A percentile compares a stretch with the other conserved stretches of the same genome.
Evolutionary conservation across 2,329 filamentous ascomycete genomes (phyloP).

Genomic region (Ophiostoma quercus): DNA sequence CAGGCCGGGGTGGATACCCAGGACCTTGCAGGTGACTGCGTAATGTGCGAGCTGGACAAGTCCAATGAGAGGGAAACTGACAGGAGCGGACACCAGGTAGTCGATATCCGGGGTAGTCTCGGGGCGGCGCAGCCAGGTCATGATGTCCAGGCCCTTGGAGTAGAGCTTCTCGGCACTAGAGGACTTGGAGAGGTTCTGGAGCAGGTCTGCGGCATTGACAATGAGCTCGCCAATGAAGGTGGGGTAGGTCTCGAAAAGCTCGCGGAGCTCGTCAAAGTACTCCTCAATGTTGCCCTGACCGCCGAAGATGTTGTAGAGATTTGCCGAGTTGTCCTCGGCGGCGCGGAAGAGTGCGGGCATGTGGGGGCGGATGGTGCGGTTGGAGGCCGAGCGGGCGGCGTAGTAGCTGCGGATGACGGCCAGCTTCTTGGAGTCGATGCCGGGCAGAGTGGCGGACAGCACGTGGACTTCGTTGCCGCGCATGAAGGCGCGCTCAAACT

Average conservation of each 20-base stretch:
- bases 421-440: constrained; percentile 89
- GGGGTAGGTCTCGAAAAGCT: constrained; percentile 85
- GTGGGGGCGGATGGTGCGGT: constrained; percentile 82
- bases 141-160: constrained; percentile 90
- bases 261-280: constrained; percentile 95
- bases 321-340: constrained; percentile 74
- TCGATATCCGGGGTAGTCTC: constrained; percentile 90
- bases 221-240: constrained; percentile 86
- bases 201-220: constrained; percentile 71
- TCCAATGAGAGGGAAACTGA: constrained; percentile 94
- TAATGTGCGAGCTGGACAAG: constrained; percentile 95
- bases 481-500: constrained; percentile 94
- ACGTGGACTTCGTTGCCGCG: constrained; percentile 95
- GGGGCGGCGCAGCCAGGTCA: constrained; percentile 84
- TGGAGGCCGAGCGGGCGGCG: constrained; percentile 74
- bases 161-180: constrained; percentile 90
- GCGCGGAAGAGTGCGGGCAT: constrained; percentile 90
- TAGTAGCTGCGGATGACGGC: constrained; percentile 89
- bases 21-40: constrained; percentile 83
- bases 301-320: constrained; percentile 89
- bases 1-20: constrained; percentile 84
- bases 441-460: constrained; percentile 75
- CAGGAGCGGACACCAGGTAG: constrained; percentile 88
- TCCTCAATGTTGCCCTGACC: constrained; percentile 99
- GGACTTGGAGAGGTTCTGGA: constrained; percentile 79